phyloP scores from a whole-genome alignment of 352 stramenopile species.

The Phytopythium ostracodes region DNA sequence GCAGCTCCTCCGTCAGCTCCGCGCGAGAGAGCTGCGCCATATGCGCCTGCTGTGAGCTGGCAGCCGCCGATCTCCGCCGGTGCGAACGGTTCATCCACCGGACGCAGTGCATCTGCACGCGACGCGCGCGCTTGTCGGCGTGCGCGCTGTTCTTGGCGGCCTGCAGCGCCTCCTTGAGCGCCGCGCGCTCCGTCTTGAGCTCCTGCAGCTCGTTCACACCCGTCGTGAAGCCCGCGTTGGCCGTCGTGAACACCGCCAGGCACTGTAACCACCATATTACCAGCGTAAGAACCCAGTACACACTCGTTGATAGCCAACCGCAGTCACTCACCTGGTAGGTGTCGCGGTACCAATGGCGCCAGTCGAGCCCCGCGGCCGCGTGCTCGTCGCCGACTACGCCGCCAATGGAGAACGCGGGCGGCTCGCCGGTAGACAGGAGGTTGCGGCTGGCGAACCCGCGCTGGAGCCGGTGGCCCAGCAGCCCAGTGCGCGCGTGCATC shows the following conservation, averaged over 20 bases:
- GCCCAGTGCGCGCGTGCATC: slow-evolving; percentile 13
- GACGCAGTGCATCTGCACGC: slow-evolving; percentile 64
- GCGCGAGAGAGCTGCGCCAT: slow-evolving; percentile 38
- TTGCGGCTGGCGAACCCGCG: slow-evolving; percentile 30
- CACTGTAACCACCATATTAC: slow-evolving; percentile 16
- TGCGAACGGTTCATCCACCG: slow-evolving; percentile 64
- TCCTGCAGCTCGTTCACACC: slow-evolving; percentile 37
- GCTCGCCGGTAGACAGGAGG: slow-evolving; percentile 12
- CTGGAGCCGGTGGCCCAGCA: slow-evolving; percentile 21
- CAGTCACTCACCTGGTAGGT: slow-evolving; percentile 31
- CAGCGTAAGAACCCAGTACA: neutral
- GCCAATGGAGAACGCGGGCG: neutral
- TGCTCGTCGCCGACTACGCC: neutral
- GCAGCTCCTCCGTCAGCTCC: slow-evolving; percentile 38
- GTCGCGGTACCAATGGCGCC: slow-evolving; percentile 51
- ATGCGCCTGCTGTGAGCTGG: slow-evolving; percentile 33
- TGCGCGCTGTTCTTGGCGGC: slow-evolving; percentile 33
- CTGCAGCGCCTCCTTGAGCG: slow-evolving; percentile 52
- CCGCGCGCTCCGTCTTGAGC: slow-evolving; percentile 38
- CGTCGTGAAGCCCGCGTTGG: slow-evolving; percentile 30
- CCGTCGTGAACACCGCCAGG: slow-evolving; percentile 22
- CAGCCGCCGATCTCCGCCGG: slow-evolving; percentile 30
- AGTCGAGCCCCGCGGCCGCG: slow-evolving; percentile 27
- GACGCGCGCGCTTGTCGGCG: slow-evolving; percentile 44
- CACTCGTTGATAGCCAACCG: neutral